Percentiles rank a stretch among this genome's conserved stretches.
Evolutionary conservation across 2,329 filamentous ascomycete genomes (phyloP).

Genomic region (Cytospora piceae): DNA sequence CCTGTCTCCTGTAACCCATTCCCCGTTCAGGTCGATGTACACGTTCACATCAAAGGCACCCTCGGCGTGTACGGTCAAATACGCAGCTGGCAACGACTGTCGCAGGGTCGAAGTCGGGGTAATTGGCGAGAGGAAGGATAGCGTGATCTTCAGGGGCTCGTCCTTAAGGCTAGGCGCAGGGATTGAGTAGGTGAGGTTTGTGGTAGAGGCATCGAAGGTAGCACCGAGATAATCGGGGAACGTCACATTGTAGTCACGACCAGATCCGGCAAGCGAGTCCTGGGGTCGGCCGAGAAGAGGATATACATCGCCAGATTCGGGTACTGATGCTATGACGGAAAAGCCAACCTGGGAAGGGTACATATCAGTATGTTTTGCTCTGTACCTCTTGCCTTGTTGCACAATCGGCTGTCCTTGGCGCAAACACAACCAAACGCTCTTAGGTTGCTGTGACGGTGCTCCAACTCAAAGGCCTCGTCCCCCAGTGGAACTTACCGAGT

Average conservation of each 20-base stretch:
- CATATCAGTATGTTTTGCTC: conserved; percentile 11
- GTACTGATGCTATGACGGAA: conserved; percentile 52
- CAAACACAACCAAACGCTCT: not conserved
- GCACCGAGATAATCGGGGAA: conserved; percentile 50
- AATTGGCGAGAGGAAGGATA: conserved; percentile 73
- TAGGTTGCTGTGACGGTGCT: not conserved
- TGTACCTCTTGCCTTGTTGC: not conserved
- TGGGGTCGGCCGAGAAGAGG: conserved; percentile 56
- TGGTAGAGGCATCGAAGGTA: conserved; percentile 54
- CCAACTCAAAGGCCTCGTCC: conserved; percentile 2
- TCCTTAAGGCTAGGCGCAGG: conserved; percentile 36
- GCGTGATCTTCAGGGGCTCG: conserved; percentile 43
- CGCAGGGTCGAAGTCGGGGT: conserved; percentile 80
- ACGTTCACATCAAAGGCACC: conserved; percentile 67
- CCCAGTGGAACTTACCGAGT: conserved; percentile 34
- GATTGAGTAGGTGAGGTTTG: conserved; percentile 53
- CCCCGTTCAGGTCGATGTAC: conserved; percentile 71
- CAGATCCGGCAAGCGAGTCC: conserved; percentile 47
- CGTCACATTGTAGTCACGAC: conserved; percentile 43
- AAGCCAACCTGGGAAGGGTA: conserved; percentile 49
- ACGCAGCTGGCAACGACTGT: conserved; percentile 81
- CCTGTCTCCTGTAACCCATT: conserved; percentile 81
- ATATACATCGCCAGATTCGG: conserved; percentile 48
- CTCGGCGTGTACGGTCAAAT: conserved; percentile 71
- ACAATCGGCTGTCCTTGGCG: not conserved